Percentiles rank a stretch among this genome's conserved stretches.
Evolutionary conservation across 495 filamentous ascomycete genomes (phyloP).

Genomic region (Penicillium macrosclerotiorum): DNA sequence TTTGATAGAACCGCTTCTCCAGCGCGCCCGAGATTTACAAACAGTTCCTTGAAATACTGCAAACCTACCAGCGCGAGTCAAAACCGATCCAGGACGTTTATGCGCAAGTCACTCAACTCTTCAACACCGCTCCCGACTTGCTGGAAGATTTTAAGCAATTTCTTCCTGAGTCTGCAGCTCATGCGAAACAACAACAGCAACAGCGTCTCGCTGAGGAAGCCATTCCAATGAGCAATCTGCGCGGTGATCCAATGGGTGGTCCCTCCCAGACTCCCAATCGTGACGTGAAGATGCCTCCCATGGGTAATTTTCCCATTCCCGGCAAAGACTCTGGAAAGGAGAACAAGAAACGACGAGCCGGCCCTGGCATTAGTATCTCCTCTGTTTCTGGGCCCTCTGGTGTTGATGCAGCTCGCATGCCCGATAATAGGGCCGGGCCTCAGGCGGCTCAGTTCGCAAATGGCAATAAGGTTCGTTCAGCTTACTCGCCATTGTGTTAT

Average conservation of each 20-base stretch:
- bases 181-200: slow-evolving; percentile 65
- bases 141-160: slow-evolving; percentile 99
- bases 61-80: slow-evolving; percentile 97
- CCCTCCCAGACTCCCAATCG: slow-evolving; percentile 51
- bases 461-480: slow-evolving; percentile 49
- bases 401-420: slow-evolving; percentile 36
- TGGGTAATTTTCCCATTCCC: slow-evolving; percentile 91
- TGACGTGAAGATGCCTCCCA: slow-evolving; percentile 80
- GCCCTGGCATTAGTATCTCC: slow-evolving; percentile 29
- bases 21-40: slow-evolving; percentile 98
- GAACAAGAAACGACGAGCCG: slow-evolving; percentile 73
- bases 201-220: slow-evolving; percentile 64
- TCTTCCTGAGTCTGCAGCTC: slow-evolving; percentile 91
- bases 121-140: slow-evolving; percentile 91
- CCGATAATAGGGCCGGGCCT: slow-evolving; percentile 32
- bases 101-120: slow-evolving; percentile 91
- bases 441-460: slow-evolving; percentile 38
- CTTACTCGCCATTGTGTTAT: background rate
- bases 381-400: slow-evolving; percentile 32
- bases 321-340: slow-evolving; percentile 65
- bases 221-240: slow-evolving; percentile 58
- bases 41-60: slow-evolving; percentile 96
- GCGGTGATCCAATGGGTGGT: slow-evolving; percentile 47
- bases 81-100: slow-evolving; percentile 99
- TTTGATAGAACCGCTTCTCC: slow-evolving; percentile 82